Base-by-base conservation (phyloP, 2,329 filamentous ascomycete species). In the Aspergillus sp. region DNA sequence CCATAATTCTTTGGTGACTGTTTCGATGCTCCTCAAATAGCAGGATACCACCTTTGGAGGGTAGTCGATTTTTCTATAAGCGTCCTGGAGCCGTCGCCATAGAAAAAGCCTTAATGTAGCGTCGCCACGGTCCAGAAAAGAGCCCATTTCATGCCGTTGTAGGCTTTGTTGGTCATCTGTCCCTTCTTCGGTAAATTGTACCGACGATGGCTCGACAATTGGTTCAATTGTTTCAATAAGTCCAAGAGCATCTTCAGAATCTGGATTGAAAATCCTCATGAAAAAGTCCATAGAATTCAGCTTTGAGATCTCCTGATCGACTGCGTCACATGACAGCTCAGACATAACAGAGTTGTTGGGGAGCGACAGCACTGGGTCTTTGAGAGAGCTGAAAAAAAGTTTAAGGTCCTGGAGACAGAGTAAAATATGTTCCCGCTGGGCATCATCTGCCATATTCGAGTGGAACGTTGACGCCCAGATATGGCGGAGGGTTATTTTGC, bases 221-320 rank as follows among this genome's bases (percentile, higher is more conserved):
- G 95, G 95, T 68, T 99, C 95, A 37, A 99, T 79, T 27, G 88
- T 95, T 68, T 97, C 92, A 58, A 99, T 97, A 19, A 97, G 86
- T 5, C 88, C 84, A 12, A 93, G 84, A 0, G 93, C 90, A 64
- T 97, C 88, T 47, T 88, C 87, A 58, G 88, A 84, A 57, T 95
- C 89, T 39, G 92, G 87, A 59, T 90, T 89, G 70, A 98, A 98
- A 0, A 99, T 84, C 39, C 88, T 90, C 51, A 92, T 82, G 74
- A 99, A 98, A 73, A 98, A 98, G 69, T 97, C 93, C 85, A 96
- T 95, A 0, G 93, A 98, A 14, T 91, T 96, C 35, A 98, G 82
- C 67, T 93, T 92, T 12, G 91, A 93, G 25, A 97, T 89, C 70
- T 99, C 93, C 55, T 91, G 87, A 62, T 98, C 93, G 7, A 95